A percentile compares a stretch with the other conserved stretches of the same genome.
Evolutionary conservation across 306 rosid genomes (phyloP).

Genomic region (Sesbania bispinosa): DNA sequence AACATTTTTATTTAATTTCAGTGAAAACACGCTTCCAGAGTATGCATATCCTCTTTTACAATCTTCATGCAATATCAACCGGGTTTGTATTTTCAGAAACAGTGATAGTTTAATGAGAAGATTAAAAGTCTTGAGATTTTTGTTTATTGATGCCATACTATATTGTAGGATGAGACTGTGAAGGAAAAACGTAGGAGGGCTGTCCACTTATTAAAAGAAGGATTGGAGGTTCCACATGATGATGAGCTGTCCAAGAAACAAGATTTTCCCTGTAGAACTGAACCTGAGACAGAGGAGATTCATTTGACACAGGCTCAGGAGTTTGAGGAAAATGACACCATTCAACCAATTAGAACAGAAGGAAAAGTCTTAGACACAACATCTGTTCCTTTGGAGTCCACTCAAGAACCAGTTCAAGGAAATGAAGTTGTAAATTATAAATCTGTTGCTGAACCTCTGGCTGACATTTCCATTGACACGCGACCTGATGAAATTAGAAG

Average conservation of each 20-base stretch:
- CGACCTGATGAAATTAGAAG: conserved; percentile 28
- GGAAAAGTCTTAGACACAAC: conserved; percentile 21
- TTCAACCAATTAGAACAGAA: conserved; percentile 21
- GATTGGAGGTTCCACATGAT: conserved; percentile 41
- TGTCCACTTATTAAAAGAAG: conserved; percentile 54
- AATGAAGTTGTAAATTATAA: conserved; percentile 18
- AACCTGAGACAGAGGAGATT: conserved; percentile 38
- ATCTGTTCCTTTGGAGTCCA: conserved; percentile 27
- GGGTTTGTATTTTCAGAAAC: conserved; percentile 47
- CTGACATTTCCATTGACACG: conserved; percentile 13
- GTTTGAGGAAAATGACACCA: conserved; percentile 25
- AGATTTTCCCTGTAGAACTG: conserved; percentile 24
- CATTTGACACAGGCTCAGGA: conserved; percentile 10
- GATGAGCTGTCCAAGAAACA: conserved; percentile 28
- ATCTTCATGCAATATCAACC: conserved; percentile 59
- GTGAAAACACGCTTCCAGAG: conserved; percentile 74
- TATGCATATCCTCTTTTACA: conserved; percentile 64
- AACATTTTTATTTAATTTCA: conserved; percentile 26
- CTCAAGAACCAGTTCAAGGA: conserved; percentile 27
- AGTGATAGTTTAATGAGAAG: conserved; percentile 8
- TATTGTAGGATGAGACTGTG: conserved; percentile 59
- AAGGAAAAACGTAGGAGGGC: conserved; percentile 61
- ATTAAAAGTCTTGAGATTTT: background rate
- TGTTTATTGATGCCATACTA: background rate
- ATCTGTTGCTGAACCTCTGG: conserved; percentile 12